phyloP scores from a whole-genome alignment of 306 rosid genomes.

The Sophora flavescens region DNA sequence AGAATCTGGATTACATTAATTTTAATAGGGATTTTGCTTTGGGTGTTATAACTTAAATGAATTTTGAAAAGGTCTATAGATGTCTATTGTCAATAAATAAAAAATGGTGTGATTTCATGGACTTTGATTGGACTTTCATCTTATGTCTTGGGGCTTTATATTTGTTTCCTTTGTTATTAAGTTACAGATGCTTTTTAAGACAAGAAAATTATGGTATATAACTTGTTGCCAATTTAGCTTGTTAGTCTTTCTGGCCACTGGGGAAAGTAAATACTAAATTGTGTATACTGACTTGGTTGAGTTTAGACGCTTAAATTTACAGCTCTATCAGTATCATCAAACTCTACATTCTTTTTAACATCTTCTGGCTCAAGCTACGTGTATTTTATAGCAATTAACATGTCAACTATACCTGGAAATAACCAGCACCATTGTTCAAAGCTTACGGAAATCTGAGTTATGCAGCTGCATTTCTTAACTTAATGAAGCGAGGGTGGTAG shows the following conservation, averaged over 20 bases:
- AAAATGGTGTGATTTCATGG: neutral
- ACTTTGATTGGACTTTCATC: neutral
- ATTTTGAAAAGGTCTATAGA: conserved; percentile 13
- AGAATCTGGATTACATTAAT: neutral
- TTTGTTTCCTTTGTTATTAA: conserved; percentile 4
- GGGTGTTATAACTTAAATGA: conserved; percentile 5
- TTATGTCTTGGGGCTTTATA: neutral
- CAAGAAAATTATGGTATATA: neutral
- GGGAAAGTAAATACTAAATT: conserved; percentile 4
- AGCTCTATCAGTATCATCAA: conserved; percentile 12
- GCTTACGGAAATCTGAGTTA: conserved; percentile 24
- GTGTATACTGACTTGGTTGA: neutral
- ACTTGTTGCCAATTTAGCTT: conserved; percentile 12
- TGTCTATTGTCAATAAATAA: neutral
- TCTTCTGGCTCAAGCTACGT: conserved; percentile 7
- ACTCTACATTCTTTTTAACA: neutral
- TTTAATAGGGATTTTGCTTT: neutral
- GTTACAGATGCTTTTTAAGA: neutral
- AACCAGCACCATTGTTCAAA: conserved; percentile 7
- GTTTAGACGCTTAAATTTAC: conserved; percentile 24
- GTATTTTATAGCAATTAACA: neutral
- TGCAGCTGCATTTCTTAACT: conserved; percentile 7
- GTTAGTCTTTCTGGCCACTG: neutral
- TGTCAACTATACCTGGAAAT: neutral
- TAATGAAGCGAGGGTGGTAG: neutral